Base-by-base conservation (phyloP, 2,329 filamentous ascomycete species). In the Aspergillus niger region DNA sequence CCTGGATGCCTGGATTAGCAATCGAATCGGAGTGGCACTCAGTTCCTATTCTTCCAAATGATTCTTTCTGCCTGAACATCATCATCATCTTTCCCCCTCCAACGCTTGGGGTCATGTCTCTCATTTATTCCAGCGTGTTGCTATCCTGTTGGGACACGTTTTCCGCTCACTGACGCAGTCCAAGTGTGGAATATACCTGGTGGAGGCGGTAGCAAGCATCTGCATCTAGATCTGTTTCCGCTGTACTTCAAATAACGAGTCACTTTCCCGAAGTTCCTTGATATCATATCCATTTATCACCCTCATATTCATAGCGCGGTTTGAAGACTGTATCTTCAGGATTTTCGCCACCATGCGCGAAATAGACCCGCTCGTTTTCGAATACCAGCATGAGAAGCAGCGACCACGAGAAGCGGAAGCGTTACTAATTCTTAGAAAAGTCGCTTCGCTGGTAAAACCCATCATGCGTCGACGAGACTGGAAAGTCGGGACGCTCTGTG, bases 381-480 rank as follows among this genome's bases (percentile, higher is more conserved):
- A 81, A 67, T 86, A 83, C 65, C 80, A 83, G 48, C 82, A 85
- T 76, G 75, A 85, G n/a, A 80, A 80, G 49, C 74, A 77, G 28
- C 74, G 79, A 8, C 76, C 78, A 10, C 76, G 82, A 10, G 80
- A 82, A 63, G 73, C 77, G n/a, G 83, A 85, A 62, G 83, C 83
- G 10, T 71, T 85, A 3, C 71, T 85, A 38, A 86, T 85, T 59
- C 83, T 98, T 24, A 90, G 88, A 69, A 93, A 90, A 76, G 84
- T 96, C 43, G 92, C 92, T 2, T 96, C 92, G 26, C 78, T 96
- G 59, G 93, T 97, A 63, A 97, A 97, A 75, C 94, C 94, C 17
- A 91, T 98, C 64, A 98, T 98, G 93, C 85, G 92, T 65, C 91
- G 91, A 51, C 86, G 91, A 47, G 83, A 83, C 58, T 98, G 92